Evolutionary conservation across 2,329 filamentous ascomycete genomes (phyloP).

Genomic region (Alternaria angustiovoidea): DNA sequence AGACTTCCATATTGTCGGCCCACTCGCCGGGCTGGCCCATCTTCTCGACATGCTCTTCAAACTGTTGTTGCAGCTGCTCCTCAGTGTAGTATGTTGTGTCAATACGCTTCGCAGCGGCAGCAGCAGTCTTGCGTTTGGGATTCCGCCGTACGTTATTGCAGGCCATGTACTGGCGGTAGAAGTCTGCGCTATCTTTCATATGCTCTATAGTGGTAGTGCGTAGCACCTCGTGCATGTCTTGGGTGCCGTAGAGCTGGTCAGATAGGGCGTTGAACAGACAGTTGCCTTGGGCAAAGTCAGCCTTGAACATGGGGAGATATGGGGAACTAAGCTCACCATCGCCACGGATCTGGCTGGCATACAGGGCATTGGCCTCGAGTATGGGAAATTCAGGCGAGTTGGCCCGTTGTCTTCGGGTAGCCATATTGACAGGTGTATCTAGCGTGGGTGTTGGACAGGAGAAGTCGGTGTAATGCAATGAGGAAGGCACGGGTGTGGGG

Average conservation of each 20-base stretch:
- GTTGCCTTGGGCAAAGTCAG: conserved; percentile 62
- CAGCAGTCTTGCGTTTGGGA: conserved; percentile 64
- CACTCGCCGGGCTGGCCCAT: conserved; percentile 69
- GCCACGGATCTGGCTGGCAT: conserved; percentile 66
- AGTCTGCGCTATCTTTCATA: conserved; percentile 66
- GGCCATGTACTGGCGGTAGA: conserved; percentile 72
- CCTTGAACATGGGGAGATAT: conserved; percentile 15
- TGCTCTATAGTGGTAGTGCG: conserved; percentile 67
- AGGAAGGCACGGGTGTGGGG: conserved; percentile 37
- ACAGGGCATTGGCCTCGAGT: conserved; percentile 65
- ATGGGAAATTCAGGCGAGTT: conserved; percentile 61
- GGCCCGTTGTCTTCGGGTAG: conserved; percentile 39
- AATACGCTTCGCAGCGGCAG: conserved; percentile 51
- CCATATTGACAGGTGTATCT: conserved; percentile 41
- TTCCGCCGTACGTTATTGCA: conserved; percentile 63
- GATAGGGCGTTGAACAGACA: conserved; percentile 74
- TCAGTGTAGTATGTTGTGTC: conserved; percentile 59
- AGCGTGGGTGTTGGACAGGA: conserved; percentile 42
- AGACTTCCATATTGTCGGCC: conserved; percentile 73
- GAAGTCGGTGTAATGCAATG: conserved; percentile 35
- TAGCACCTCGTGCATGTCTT: conserved; percentile 65
- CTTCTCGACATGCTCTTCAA: conserved; percentile 63
- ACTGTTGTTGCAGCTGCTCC: conserved; percentile 62
- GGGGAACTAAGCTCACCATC: conserved; percentile 63
- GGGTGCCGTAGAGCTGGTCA: conserved; percentile 71